These are phyloP conservation scores for Microbotryum intermedium DNA, from an alignment of 1,284 basidiomycete genomes.

Conservation along the genomic window DNA sequence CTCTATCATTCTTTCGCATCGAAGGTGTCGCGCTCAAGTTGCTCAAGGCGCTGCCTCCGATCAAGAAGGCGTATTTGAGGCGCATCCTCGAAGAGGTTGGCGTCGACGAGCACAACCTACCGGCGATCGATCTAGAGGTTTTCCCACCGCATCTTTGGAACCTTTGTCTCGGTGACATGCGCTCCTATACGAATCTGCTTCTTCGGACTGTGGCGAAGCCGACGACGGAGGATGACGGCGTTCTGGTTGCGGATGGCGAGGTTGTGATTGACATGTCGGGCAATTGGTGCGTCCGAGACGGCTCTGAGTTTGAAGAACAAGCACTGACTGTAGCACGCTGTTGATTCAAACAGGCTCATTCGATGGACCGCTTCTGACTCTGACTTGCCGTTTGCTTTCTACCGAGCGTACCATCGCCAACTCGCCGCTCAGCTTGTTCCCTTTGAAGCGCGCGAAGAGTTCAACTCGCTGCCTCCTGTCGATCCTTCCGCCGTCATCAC, in stretches of 20 bases:
- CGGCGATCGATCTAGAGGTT: slow-evolving; percentile 9
- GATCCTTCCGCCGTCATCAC: slow-evolving; percentile 39
- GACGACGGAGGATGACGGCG: slow-evolving; percentile 3
- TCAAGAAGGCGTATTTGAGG: slow-evolving; percentile 42
- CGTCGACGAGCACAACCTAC: slow-evolving; percentile 10
- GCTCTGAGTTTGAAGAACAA: neutral
- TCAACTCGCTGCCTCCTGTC: slow-evolving; percentile 19
- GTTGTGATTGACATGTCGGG: slow-evolving; percentile 30
- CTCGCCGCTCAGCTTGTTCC: slow-evolving; percentile 42
- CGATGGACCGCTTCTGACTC: slow-evolving; percentile 43
- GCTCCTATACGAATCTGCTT: slow-evolving; percentile 18
- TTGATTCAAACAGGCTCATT: slow-evolving; percentile 29
- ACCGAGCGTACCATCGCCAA: slow-evolving; percentile 47
- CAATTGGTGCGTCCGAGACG: slow-evolving; percentile 23
- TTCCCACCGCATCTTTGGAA: slow-evolving; percentile 21
- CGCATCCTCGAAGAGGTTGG: slow-evolving; percentile 35
- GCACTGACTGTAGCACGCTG: too few species aligned
- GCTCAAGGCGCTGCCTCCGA: slow-evolving; percentile 42
- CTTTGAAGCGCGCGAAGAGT: slow-evolving; percentile 28
- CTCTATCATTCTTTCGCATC: slow-evolving; percentile 47
- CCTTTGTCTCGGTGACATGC: slow-evolving; percentile 21
- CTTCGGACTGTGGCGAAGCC: neutral
- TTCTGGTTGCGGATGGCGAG: slow-evolving; percentile 25
- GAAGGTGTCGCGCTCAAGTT: slow-evolving; percentile 47
- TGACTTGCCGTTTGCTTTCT: slow-evolving; percentile 48